Conservation (phyloP, 805 yeast genomes). For the Candida nanaspora region DNA sequence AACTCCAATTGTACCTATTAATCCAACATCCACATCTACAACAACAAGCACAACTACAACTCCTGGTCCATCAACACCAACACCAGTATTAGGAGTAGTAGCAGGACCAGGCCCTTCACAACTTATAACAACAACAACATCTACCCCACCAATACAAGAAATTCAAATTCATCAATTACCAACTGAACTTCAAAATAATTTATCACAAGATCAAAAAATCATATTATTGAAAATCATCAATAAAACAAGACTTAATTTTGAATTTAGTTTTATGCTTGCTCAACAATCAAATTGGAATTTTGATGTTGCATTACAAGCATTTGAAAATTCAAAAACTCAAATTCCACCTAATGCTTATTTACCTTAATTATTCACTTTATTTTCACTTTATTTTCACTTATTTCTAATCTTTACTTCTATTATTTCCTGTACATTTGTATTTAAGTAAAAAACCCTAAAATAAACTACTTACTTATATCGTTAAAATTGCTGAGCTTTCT, state of each 20-base stretch:
- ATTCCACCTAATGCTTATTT: constrained; percentile 53
- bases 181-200: constrained; percentile 43
- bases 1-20: not conserved
- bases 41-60: constrained; percentile 8
- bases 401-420: too few relatives aligned
- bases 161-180: constrained; percentile 31
- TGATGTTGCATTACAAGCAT: constrained; percentile 59
- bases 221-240: constrained; percentile 56
- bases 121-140: constrained; percentile 5
- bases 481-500: too few relatives aligned
- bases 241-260: constrained; percentile 71
- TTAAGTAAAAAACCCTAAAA: too few relatives aligned
- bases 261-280: constrained; percentile 74
- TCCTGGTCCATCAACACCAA: constrained; percentile 4
- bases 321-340: constrained; percentile 50
- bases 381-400: too few relatives aligned
- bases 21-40: constrained; percentile 1
- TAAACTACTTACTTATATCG: too few relatives aligned
- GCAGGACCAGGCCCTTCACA: constrained; percentile 13
- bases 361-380: not conserved
- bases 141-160: constrained; percentile 3
- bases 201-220: constrained; percentile 52
- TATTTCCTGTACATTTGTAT: too few relatives aligned
- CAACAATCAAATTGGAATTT: constrained; percentile 86
- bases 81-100: constrained; percentile 1